Evolutionary conservation across 441 rosid species (phyloP), one percentile per base, ranked within the genome.

Genomic region (Arabidopsis hybrid): DNA sequence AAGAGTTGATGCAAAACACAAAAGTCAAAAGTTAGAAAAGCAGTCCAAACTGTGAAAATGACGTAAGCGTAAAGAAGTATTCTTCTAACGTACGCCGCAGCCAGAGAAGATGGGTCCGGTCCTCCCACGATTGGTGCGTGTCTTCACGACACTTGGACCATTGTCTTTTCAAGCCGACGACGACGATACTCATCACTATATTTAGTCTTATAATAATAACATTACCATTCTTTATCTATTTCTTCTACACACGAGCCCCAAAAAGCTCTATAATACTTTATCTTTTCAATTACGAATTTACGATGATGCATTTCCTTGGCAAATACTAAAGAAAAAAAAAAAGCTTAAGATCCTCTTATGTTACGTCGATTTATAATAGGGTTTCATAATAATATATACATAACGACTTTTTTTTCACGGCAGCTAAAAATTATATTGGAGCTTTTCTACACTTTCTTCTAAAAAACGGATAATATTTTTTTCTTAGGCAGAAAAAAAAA

Each of bases 111-210:
- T 34, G 58, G 36, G 64, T 17, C 71, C 32, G 32, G 32, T 21
- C 70, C 82, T 18, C 46, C 47, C 68, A 52, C 69, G 79, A 77
- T 78, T 69, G 72, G 81, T 52, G 72, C 82, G 17, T 73, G 80
- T 67, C 60, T 59, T 77, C 43, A 71, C 5, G 69, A 75, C 75
- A 80, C 72, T 64, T 78, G 78, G 72, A 46, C 71, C 66, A 80
- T 39, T 67, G 77, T 40, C 36, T 36, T 49, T 17, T 12, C 58
- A 45, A 42, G 57, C 65, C 42, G 67, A 35, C 66, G 32, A 4
- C 32, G 12, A 18, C 26, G 26, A 21, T 32, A 11, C 66, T 58
- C 53, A 8, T 3, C 8, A 49, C 38, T 57, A 11, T 66, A 56
- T 42, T 53, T 16, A 26, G 9, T 53, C 16, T 17, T 39, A 5